Evolutionary conservation across 306 rosid genomes (phyloP).

Genomic region (Leucaena leucocephala): DNA sequence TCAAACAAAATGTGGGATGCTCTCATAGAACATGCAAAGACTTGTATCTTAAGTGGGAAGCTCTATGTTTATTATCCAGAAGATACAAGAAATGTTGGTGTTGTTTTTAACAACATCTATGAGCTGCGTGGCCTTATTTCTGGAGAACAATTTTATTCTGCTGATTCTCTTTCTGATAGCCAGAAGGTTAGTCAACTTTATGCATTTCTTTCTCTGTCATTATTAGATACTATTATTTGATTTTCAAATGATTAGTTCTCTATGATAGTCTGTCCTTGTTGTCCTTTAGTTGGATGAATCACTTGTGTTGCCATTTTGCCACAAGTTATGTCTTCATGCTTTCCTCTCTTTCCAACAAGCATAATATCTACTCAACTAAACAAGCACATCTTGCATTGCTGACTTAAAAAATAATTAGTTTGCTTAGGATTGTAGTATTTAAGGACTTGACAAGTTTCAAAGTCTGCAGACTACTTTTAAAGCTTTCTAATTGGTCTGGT

Average conservation of each 20-base stretch:
- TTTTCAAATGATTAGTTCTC: slow-evolving; percentile 15
- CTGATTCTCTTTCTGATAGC: slow-evolving; percentile 83
- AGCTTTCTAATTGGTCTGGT: slow-evolving; percentile 25
- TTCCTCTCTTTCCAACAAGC: slow-evolving; percentile 9
- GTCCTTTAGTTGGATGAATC: slow-evolving; percentile 11
- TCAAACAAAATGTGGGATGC: slow-evolving; percentile 99
- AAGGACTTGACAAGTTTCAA: slow-evolving; percentile 26
- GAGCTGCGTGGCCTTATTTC: slow-evolving; percentile 89
- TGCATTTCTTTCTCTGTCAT: slow-evolving; percentile 11
- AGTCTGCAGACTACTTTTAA: slow-evolving; percentile 21
- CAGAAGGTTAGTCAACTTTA: slow-evolving; percentile 71
- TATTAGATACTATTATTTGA: slow-evolving; percentile 7
- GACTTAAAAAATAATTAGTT: slow-evolving; percentile 13
- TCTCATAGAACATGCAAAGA: slow-evolving; percentile 95
- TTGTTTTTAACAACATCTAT: slow-evolving; percentile 82
- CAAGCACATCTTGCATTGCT: slow-evolving; percentile 14
- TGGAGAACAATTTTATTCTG: slow-evolving; percentile 77
- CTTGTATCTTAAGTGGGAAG: slow-evolving; percentile 88
- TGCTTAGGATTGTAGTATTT: slow-evolving; percentile 17
- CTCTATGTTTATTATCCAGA: slow-evolving; percentile 89
- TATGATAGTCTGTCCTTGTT: slow-evolving; percentile 14
- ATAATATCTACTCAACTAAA: background rate
- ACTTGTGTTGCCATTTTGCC: slow-evolving; percentile 27
- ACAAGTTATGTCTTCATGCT: slow-evolving; percentile 22
- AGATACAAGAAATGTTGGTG: slow-evolving; percentile 86